These are phyloP conservation scores for Aspergillus sp. DNA, from an alignment of 2,329 filamentous ascomycete genomes.

Conservation along the genomic window DNA sequence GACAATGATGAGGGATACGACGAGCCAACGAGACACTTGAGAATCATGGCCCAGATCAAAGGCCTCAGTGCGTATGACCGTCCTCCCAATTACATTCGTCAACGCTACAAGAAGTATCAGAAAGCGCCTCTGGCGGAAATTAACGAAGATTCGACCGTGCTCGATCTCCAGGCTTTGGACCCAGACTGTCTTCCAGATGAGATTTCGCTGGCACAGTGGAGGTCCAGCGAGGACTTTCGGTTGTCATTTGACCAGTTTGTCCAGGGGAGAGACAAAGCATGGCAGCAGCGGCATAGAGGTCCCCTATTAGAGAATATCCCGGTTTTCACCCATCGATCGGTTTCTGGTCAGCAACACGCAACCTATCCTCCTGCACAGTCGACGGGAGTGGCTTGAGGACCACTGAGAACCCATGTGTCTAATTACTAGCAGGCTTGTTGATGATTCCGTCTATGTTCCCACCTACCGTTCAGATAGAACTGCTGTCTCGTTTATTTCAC, in stretches of 20 bases:
- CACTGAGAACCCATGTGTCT: conserved; percentile 9
- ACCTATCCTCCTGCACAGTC: conserved; percentile 3
- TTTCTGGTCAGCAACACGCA: conserved; percentile 27
- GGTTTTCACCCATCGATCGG: conserved; percentile 27
- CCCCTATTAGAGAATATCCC: conserved; percentile 21
- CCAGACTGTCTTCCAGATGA: conserved; percentile 17
- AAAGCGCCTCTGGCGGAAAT: conserved; percentile 50
- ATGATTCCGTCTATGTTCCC: conserved; percentile 70
- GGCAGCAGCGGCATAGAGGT: conserved; percentile 7
- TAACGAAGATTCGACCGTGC: conserved; percentile 48
- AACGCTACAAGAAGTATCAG: conserved; percentile 67
- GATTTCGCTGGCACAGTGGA: conserved; percentile 22
- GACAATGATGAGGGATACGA: too few species aligned
- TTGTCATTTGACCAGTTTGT: conserved; percentile 27
- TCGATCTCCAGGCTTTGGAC: conserved; percentile 44
- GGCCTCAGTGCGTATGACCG: conserved; percentile 66
- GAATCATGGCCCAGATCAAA: conserved; percentile 26
- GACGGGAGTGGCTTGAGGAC: conserved; percentile 4
- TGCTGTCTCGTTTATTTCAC: conserved; percentile 69
- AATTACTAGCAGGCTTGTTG: conserved; percentile 58
- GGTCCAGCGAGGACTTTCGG: conserved; percentile 21
- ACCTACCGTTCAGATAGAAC: conserved; percentile 54
- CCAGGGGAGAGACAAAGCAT: conserved; percentile 4
- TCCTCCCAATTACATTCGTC: conserved; percentile 61
- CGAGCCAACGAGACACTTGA: too few species aligned